Evolutionary conservation across 352 stramenopile genomes (phyloP).

Genomic region (Phytophthora colocasiae): DNA sequence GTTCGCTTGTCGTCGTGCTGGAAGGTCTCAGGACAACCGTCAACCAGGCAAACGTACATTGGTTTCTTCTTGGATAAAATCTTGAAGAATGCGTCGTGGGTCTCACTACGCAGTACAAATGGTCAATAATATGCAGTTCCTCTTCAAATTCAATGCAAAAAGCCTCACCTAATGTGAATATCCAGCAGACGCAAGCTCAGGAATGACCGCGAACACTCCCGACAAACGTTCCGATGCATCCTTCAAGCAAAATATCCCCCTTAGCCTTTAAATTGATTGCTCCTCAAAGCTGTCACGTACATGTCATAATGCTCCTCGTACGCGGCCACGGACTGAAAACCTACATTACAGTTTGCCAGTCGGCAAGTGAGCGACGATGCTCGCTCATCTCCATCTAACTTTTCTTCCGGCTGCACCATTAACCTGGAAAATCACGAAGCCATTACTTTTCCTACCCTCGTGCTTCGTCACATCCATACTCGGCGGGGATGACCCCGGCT

Average conservation of each 20-base stretch:
- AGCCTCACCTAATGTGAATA: slow-evolving; percentile 51
- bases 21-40: slow-evolving; percentile 55
- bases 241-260: slow-evolving; percentile 9
- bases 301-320: slow-evolving; percentile 78
- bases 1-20: slow-evolving; percentile 61
- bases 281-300: slow-evolving; percentile 25
- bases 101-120: slow-evolving; percentile 44
- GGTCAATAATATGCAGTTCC: not conserved
- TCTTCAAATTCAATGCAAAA: not conserved
- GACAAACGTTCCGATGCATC: slow-evolving; percentile 52
- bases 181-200: slow-evolving; percentile 58
- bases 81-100: slow-evolving; percentile 70
- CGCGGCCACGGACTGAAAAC: slow-evolving; percentile 47
- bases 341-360: slow-evolving; percentile 54
- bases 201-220: slow-evolving; percentile 59
- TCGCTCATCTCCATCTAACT: slow-evolving; percentile 2
- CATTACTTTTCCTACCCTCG: too few relatives aligned
- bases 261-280: not conserved
- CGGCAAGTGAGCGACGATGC: slow-evolving; percentile 42
- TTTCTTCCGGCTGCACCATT: slow-evolving; percentile 32
- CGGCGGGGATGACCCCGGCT: not conserved
- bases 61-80: slow-evolving; percentile 66
- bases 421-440: slow-evolving; percentile 23
- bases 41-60: slow-evolving; percentile 66
- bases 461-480: too few relatives aligned